Conservation (phyloP, 2,329 filamentous ascomycete species). For the Microascus cirrosus region DNA sequence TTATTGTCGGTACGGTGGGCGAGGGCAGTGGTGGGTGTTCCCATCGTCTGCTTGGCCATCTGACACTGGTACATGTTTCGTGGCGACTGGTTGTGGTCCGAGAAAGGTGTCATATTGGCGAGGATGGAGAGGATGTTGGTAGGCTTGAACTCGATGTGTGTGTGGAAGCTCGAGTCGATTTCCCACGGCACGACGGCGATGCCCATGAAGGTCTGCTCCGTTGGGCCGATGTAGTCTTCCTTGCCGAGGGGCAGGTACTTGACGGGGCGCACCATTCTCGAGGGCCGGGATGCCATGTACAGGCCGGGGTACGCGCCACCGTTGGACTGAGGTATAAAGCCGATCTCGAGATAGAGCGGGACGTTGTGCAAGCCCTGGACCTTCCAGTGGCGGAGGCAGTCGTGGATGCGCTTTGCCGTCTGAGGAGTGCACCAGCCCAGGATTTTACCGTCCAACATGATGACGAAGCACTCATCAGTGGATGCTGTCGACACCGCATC, state of each 20-base stretch:
- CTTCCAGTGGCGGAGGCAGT: constrained; percentile 91
- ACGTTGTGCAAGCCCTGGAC: constrained; percentile 75
- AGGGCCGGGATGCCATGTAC: constrained; percentile 79
- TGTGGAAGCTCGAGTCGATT: constrained; percentile 76
- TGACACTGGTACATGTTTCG: constrained; percentile 99
- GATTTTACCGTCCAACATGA: constrained; percentile 84
- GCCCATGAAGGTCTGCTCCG: constrained; percentile 97
- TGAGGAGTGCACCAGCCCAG: constrained; percentile 83
- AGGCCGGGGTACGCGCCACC: constrained; percentile 94
- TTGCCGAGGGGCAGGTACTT: constrained; percentile 84
- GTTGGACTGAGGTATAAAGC: constrained; percentile 76
- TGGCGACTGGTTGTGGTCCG: constrained; percentile 96
- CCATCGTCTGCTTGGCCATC: constrained; percentile 99
- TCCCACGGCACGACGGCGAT: constrained; percentile 88
- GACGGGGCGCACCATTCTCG: constrained; percentile 82
- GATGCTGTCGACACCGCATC: constrained; percentile 65
- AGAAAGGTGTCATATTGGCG: constrained; percentile 98
- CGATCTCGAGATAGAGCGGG: constrained; percentile 78
- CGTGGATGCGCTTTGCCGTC: constrained; percentile 69
- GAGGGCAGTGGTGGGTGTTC: constrained; percentile 78
- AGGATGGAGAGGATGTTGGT: constrained; percentile 97
- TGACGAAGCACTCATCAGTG: constrained; percentile 71
- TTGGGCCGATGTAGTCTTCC: constrained; percentile 79
- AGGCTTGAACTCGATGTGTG: constrained; percentile 86
- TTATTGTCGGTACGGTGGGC: constrained; percentile 94